Evolutionary conservation across 768 basidiomycete genomes (phyloP).

Genomic region (Leccinum uliginosum): DNA sequence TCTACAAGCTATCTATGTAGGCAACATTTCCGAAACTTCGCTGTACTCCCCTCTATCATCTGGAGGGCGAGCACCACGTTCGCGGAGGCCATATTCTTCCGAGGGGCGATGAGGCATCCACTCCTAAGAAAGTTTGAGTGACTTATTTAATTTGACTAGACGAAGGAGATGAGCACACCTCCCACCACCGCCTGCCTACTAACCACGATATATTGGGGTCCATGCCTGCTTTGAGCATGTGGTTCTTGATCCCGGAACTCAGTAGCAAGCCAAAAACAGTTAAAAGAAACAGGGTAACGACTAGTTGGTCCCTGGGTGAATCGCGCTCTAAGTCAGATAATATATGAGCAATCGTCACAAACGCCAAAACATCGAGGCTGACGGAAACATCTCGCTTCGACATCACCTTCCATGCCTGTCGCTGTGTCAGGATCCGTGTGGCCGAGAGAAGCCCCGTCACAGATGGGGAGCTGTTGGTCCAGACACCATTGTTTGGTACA

Average conservation of each 20-base stretch:
- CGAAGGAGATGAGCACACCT: constrained; percentile 46
- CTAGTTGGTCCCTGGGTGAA: constrained; percentile 91
- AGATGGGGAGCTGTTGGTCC: constrained; percentile 85
- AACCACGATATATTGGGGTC: constrained; percentile 61
- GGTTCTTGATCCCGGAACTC: constrained; percentile 77
- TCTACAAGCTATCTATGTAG: constrained; percentile 14
- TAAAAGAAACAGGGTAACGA: constrained; percentile 87
- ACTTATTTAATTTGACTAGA: constrained; percentile 17
- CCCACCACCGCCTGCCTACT: constrained; percentile 74
- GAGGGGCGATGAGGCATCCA: constrained; percentile 46
- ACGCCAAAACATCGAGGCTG: constrained; percentile 38
- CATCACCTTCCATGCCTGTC: constrained; percentile 92
- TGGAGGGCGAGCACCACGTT: constrained; percentile 26
- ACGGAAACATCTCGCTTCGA: constrained; percentile 96
- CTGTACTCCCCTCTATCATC: constrained; percentile 43
- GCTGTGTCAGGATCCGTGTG: constrained; percentile 90
- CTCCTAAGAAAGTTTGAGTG: constrained; percentile 22
- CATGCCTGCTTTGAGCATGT: constrained; percentile 76
- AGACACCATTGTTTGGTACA: constrained; percentile 96
- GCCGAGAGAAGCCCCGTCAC: constrained; percentile 74
- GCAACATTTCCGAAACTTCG: constrained; percentile 33
- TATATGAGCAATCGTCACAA: constrained; percentile 23
- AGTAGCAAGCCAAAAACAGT: constrained; percentile 83
- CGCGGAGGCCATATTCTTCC: constrained; percentile 50
- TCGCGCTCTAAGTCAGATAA: constrained; percentile 66